A percentile compares a stretch with the other conserved stretches of the same genome.
phyloP scores from a whole-genome alignment of 106 monocot genomes.

The Acorus gramineus region DNA sequence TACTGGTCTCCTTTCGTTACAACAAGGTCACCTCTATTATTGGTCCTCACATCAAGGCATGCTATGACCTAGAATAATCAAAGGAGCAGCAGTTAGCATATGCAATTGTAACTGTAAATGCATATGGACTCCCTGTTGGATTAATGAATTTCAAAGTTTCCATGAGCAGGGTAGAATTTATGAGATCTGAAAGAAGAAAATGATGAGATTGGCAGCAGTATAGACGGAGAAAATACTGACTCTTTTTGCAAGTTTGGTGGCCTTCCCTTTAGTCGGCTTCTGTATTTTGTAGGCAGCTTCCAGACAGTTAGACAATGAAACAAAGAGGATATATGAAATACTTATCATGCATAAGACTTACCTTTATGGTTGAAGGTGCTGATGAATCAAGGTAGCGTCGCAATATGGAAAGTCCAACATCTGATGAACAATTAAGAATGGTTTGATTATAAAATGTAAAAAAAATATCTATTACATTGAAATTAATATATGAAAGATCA shows the following conservation, averaged over 20 bases:
- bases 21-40: conserved; percentile 90
- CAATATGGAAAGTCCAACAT: conserved; percentile 76
- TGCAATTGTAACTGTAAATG: neutral
- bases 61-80: conserved; percentile 65
- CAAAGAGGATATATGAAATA: neutral
- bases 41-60: conserved; percentile 93
- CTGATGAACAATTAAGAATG: conserved; percentile 21
- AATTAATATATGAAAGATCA: neutral
- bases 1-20: conserved; percentile 99
- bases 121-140: neutral
- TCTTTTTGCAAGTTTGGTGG: conserved; percentile 87
- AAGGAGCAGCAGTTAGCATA: conserved; percentile 2
- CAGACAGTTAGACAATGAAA: neutral
- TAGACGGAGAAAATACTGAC: conserved; percentile 27
- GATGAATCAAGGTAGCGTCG: conserved; percentile 59
- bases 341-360: conserved; percentile 8
- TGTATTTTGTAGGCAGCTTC: conserved; percentile 10
- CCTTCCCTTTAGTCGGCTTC: conserved; percentile 35
- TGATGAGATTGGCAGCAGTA: neutral
- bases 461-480: neutral
- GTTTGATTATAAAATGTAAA: neutral
- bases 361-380: conserved; percentile 39
- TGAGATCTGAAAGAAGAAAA: neutral
- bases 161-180: too few species aligned
- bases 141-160: too few species aligned